A percentile compares a stretch with the other conserved stretches of the same genome.
phyloP scores from a whole-genome alignment of 2,329 filamentous ascomycete genomes.

The Botrytis cinerea region DNA sequence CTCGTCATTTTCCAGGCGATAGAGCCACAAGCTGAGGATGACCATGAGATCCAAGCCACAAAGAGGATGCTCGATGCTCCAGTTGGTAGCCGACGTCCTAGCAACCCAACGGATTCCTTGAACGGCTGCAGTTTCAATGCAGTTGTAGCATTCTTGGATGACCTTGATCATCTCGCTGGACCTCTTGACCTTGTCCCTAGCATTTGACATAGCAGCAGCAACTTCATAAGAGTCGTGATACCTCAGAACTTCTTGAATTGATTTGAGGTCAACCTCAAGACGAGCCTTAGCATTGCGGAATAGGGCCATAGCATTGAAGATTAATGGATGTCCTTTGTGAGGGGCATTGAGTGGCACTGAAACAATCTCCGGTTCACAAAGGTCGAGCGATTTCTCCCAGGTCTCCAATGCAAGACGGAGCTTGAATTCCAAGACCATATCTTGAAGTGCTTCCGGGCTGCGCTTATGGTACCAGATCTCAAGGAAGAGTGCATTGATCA shows the following conservation, averaged over 20 bases:
- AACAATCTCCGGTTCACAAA: constrained; percentile 88
- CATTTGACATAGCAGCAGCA: constrained; percentile 92
- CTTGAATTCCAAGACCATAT: constrained; percentile 98
- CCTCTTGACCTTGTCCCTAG: constrained; percentile 89
- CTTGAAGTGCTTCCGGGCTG: constrained; percentile 94
- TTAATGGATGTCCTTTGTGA: constrained; percentile 91
- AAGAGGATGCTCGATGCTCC: constrained; percentile 97
- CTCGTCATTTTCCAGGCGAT: constrained; percentile 98
- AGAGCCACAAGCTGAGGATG: constrained; percentile 96
- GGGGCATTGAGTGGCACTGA: constrained; percentile 88
- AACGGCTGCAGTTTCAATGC: constrained; percentile 90
- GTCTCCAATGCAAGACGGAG: constrained; percentile 92
- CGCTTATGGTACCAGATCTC: constrained; percentile 99
- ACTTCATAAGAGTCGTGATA: constrained; percentile 98
- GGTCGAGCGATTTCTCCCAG: constrained; percentile 95
- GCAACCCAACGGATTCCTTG: constrained; percentile 98
- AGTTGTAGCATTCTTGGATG: constrained; percentile 96
- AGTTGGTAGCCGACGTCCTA: constrained; percentile 96
- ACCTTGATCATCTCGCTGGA: constrained; percentile 98
- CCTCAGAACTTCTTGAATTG: constrained; percentile 87
- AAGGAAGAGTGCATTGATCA: constrained; percentile 98
- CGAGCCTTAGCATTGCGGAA: constrained; percentile 92
- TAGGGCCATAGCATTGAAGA: constrained; percentile 98
- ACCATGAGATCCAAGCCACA: constrained; percentile 98
- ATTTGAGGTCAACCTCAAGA: constrained; percentile 92